Base-by-base conservation (phyloP, 176 grass and related monocot species). In the Elymus sibiricus region DNA sequence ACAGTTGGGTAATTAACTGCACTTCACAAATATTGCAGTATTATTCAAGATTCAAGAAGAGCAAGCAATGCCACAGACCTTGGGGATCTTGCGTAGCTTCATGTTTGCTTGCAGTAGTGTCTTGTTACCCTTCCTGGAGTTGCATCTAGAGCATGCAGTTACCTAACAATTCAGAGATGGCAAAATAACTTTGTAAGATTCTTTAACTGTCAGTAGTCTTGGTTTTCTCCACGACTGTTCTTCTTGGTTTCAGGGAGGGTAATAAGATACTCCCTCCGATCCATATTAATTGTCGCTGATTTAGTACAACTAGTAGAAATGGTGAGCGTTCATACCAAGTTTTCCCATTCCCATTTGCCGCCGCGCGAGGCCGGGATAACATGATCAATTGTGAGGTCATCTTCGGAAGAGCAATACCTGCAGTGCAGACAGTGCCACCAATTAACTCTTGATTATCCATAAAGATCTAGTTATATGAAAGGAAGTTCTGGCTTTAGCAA, bases 281-380 rank as follows among this genome's bases (percentile, higher is more conserved):
- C 31, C 3, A 32, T 32, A n/a, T n/a, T n/a, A n/a, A n/a, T n/a
- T n/a, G n/a, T n/a, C n/a, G n/a, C n/a, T n/a, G n/a, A n/a, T n/a
- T 32, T 32, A 32, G 31, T 32, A 3, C 31, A 32, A 32, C 3
- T 4, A 0, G 7, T 17, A 59, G 37, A 17, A 63, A 22, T 15
- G 67, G 5, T 39, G n/a, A 61, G 70, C 14, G 14, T 13, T 6
- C 40, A 0, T 90, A 98, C 97, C 93, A 98, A 81, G 92, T 98
- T 98, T 43, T 95, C 97, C 97, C 97, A 98, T 68, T 81, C 89
- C 97, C 93, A 95, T 92, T 98, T 74, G 39, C 97, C 96, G 1
- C 97, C 97, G 59, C 88, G 86, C 31, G 97, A 92, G 84, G 53
- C 91, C 2, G 97, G 97, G 59, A 98, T 81, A n/a, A 98, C 90